Evolutionary conservation across 1,284 basidiomycete genomes (phyloP).

Genomic region (Takashimella tepidaria): DNA sequence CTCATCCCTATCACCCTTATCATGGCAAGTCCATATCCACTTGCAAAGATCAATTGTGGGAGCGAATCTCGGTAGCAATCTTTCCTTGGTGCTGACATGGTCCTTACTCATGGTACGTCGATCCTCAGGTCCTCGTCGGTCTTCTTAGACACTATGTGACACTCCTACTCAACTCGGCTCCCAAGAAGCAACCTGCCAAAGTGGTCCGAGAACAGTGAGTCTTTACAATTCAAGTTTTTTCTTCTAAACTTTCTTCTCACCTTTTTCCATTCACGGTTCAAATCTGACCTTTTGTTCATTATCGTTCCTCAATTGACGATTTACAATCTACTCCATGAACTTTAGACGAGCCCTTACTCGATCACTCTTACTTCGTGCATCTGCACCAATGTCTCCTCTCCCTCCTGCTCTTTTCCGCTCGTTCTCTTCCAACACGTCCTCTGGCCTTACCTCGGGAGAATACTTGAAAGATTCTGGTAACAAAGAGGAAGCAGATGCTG

Average conservation of each 20-base stretch:
- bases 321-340: conserved; percentile 4
- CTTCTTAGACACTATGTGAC: conserved; percentile 91
- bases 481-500: conserved; percentile 51
- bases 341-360: conserved; percentile 74
- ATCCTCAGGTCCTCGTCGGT: conserved; percentile 77
- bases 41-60: neutral
- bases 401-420: conserved; percentile 68
- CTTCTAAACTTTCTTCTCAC: too few species aligned
- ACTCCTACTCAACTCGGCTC: conserved; percentile 72
- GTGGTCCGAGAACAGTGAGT: conserved; percentile 91
- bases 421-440: conserved; percentile 66
- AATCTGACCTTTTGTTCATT: neutral
- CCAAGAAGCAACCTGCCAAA: conserved; percentile 71
- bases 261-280: conserved; percentile 5
- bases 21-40: conserved; percentile 64
- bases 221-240: too few species aligned
- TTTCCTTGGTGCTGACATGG: neutral
- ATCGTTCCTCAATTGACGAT: neutral
- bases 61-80: neutral
- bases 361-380: conserved; percentile 74
- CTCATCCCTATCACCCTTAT: conserved; percentile 95
- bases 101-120: neutral
- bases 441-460: conserved; percentile 65
- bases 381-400: conserved; percentile 71
- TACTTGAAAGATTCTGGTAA: conserved; percentile 72